Percentiles rank a stretch among this genome's conserved stretches.
These are phyloP conservation scores for Fusarium sp. DNA, from an alignment of 2,329 filamentous ascomycete genomes.

Conservation along the genomic window DNA sequence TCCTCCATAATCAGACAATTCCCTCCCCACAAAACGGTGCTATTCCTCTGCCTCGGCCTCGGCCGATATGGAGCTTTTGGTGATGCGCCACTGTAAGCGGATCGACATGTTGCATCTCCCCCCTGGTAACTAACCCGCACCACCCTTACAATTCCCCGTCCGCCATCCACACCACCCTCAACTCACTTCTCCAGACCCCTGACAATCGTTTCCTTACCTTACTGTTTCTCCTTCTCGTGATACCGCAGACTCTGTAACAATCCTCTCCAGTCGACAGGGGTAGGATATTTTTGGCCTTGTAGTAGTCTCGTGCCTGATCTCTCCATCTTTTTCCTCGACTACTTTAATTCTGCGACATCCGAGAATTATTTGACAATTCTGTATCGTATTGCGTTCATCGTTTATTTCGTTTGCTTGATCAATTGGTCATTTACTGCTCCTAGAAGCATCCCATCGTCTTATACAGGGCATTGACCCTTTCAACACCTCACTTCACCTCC, in stretches of 20 bases:
- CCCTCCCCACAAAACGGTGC: too few species aligned
- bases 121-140: constrained; percentile 34
- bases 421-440: not conserved
- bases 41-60: not conserved
- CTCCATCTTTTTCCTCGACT: constrained; percentile 27
- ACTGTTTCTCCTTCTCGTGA: constrained; percentile 26
- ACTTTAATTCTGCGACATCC: constrained; percentile 39
- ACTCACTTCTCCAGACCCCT: constrained; percentile 21
- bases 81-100: constrained; percentile 27
- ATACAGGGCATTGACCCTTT: constrained; percentile 24
- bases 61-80: not conserved
- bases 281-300: constrained; percentile 44
- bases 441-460: not conserved
- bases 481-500: not conserved
- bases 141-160: constrained; percentile 22
- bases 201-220: constrained; percentile 6
- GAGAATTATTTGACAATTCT: not conserved
- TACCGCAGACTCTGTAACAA: constrained; percentile 7
- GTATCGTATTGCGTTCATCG: constrained; percentile 2
- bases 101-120: constrained; percentile 33
- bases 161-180: constrained; percentile 10
- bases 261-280: constrained; percentile 24
- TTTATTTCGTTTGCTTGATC: not conserved
- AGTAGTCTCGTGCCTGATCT: constrained; percentile 34
- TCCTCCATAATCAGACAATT: too few species aligned